Evolutionary conservation across 495 filamentous ascomycete genomes (phyloP), one percentile per base, ranked within the genome.

Genomic region (Paragyromitra xinjiangensis): DNA sequence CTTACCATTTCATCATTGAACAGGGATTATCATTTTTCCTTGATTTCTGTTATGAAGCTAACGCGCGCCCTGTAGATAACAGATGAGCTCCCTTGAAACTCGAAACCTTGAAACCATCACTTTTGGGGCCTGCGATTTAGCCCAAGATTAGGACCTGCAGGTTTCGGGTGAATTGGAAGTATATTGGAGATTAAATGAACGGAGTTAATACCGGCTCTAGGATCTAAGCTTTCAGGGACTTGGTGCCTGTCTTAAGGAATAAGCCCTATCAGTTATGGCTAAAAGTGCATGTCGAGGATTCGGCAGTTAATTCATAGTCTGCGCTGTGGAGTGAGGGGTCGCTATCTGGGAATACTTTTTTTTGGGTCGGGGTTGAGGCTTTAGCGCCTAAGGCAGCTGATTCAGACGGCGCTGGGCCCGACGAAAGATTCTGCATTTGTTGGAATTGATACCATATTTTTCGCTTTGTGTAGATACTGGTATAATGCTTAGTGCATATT

Each of bases 11-110:
- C 14, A 58, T 45, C 7, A 42, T 0, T 26, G 2, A 12, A 7
- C 34, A 26, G 64, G 34, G 64, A 40, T 56, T 26, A 34, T 48
- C 34, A 22, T 34, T 50, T 51, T 22, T 40, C 4, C 55, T 26
- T 70, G 4, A 29, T 29, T 44, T 58, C n/a, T 45, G 42, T 70
- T 22, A 40, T 42, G 11, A 69, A 59, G 51, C 26, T 29, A 67
- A 61, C 26, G 53, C 53, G 26, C 22, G 45, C 40, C 26, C 19
- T 42, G 34, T 8, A 16, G 8, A 14, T 48, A 44, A 48, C 22
- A 61, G 39, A 61, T 71, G 24, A 63, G 16, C 58, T 26, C 19
- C 22, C 12, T 37, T 61, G 6, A 14, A 53, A n/a, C 12, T 59
- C 55, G 14, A 63, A 42, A 2, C 59, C 8, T 64, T 40, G 61